phyloP scores from a whole-genome alignment of 192 early-diverging fungal genomes.

The Gigaspora rosea region DNA sequence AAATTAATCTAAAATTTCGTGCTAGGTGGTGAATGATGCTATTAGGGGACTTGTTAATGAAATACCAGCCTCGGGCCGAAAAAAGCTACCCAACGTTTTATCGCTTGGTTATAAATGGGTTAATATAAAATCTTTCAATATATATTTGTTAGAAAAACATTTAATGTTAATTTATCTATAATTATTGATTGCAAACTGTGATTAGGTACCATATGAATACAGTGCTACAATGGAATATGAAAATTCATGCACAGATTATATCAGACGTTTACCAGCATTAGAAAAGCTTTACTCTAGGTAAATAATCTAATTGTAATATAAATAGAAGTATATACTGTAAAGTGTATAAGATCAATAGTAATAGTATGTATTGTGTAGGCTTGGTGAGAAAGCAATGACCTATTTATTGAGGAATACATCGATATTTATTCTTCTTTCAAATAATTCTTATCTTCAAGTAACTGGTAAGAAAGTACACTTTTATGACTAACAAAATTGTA shows the following conservation, averaged over 20 bases:
- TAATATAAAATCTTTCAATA: too few species aligned
- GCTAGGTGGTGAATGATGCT: too few species aligned
- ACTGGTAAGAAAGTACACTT: neutral
- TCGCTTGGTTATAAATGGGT: too few species aligned
- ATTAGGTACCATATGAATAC: too few species aligned
- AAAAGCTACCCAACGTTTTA: too few species aligned
- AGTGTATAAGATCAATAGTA: neutral
- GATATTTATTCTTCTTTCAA: neutral
- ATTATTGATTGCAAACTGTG: too few species aligned
- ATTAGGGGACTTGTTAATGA: too few species aligned
- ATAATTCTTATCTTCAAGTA: neutral
- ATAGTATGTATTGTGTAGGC: neutral
- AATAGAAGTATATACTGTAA: neutral
- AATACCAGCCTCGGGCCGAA: too few species aligned
- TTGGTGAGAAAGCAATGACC: neutral
- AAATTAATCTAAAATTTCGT: too few species aligned
- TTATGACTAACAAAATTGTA: neutral
- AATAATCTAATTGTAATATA: neutral
- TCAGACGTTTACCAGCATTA: neutral
- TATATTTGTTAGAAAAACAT: too few species aligned
- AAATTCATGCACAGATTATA: neutral
- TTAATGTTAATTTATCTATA: too few species aligned
- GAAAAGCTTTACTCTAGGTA: neutral
- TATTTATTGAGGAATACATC: neutral
- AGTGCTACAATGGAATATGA: neutral